phyloP scores from a whole-genome alignment of 352 stramenopile genomes.

The Pythium phragmiticola region DNA sequence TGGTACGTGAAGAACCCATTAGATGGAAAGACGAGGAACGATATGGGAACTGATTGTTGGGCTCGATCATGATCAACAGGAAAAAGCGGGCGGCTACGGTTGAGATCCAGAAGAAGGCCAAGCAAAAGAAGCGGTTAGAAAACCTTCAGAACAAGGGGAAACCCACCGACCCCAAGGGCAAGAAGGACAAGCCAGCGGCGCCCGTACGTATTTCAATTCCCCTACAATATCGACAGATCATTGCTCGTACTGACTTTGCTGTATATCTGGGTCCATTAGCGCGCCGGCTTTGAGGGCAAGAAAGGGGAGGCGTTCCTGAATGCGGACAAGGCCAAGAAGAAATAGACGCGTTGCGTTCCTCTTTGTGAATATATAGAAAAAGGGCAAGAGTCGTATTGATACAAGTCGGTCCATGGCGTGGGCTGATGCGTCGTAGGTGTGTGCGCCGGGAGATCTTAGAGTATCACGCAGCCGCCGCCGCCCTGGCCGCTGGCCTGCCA shows the following conservation, averaged over 20 bases:
- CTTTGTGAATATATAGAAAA: slow-evolving; percentile 46
- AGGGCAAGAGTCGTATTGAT: slow-evolving; percentile 21
- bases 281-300: slow-evolving; percentile 80
- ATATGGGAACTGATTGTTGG: too few species aligned
- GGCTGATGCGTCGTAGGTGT: neutral
- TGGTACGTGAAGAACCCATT: slow-evolving; percentile 31
- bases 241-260: too few species aligned
- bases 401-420: neutral
- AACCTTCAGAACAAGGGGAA: slow-evolving; percentile 29
- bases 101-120: slow-evolving; percentile 67
- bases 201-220: slow-evolving; percentile 27
- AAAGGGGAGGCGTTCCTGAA: slow-evolving; percentile 78
- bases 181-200: slow-evolving; percentile 31
- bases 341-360: slow-evolving; percentile 25
- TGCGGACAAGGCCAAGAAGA: slow-evolving; percentile 31
- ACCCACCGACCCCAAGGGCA: slow-evolving; percentile 25
- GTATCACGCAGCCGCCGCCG: slow-evolving; percentile 61
- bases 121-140: slow-evolving; percentile 59
- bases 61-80: slow-evolving; percentile 16
- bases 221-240: too few species aligned
- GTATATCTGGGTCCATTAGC: slow-evolving; percentile 23
- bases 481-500: slow-evolving; percentile 71
- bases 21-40: neutral
- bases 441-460: slow-evolving; percentile 23
- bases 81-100: slow-evolving; percentile 60